Evolutionary conservation across 768 basidiomycete species (phyloP).

Genomic region (Cyclocybe cylindracea): DNA sequence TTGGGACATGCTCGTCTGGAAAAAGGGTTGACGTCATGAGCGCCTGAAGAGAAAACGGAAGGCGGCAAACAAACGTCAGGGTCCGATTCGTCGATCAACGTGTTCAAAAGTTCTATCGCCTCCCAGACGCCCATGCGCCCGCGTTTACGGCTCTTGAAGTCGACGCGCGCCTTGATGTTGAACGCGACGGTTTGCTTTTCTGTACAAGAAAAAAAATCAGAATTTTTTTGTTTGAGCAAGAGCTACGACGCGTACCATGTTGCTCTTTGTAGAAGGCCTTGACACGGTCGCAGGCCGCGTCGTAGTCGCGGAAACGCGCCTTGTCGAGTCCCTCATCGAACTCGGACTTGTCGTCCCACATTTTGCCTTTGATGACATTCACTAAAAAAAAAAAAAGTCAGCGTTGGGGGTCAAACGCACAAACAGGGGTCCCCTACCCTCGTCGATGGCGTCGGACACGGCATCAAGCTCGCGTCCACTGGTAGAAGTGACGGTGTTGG

Average conservation of each 20-base stretch:
- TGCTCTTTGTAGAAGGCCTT: slow-evolving; percentile 79
- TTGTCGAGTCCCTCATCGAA: slow-evolving; percentile 71
- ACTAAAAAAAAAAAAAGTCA: slow-evolving; percentile 38
- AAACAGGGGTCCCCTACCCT: slow-evolving; percentile 29
- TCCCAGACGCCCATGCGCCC: slow-evolving; percentile 87
- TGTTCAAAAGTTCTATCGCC: slow-evolving; percentile 86
- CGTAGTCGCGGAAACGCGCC: slow-evolving; percentile 68
- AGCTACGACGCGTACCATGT: slow-evolving; percentile 49
- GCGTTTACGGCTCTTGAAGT: slow-evolving; percentile 66
- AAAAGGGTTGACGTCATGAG: slow-evolving; percentile 22
- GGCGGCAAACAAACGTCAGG: slow-evolving; percentile 61
- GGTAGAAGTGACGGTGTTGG: slow-evolving; percentile 18
- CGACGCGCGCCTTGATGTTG: slow-evolving; percentile 76
- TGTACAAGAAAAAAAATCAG: slow-evolving; percentile 22
- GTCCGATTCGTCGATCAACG: slow-evolving; percentile 87
- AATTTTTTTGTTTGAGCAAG: neutral
- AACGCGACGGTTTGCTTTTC: slow-evolving; percentile 88
- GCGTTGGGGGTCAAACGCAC: neutral
- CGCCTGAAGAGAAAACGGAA: slow-evolving; percentile 2
- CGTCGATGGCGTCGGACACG: slow-evolving; percentile 50
- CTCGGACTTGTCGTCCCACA: slow-evolving; percentile 57
- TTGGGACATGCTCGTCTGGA: slow-evolving; percentile 74
- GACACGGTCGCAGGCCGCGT: slow-evolving; percentile 75
- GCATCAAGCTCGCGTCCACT: slow-evolving; percentile 39
- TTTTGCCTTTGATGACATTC: slow-evolving; percentile 64